These are phyloP conservation scores for Candida berthetii DNA, from an alignment of 805 yeast species.

Conservation along the genomic window DNA sequence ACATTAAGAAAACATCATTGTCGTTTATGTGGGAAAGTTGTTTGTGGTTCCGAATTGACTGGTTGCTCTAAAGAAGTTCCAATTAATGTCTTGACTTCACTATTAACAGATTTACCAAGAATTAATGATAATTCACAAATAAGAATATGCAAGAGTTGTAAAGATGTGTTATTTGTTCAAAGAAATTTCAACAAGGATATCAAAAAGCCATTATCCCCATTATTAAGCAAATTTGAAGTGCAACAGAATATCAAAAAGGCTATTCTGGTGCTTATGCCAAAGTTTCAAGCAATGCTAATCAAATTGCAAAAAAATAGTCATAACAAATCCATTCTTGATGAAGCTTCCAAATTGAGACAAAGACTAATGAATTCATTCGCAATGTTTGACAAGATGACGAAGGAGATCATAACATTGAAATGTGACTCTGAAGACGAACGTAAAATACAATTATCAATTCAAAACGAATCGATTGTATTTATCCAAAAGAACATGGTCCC, in stretches of 20 bases:
- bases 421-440: conserved; percentile 35
- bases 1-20: conserved; percentile 82
- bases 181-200: conserved; percentile 41
- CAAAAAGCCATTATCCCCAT: conserved; percentile 23
- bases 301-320: conserved; percentile 25
- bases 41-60: conserved; percentile 59
- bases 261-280: conserved; percentile 34
- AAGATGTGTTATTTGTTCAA: conserved; percentile 50
- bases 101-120: conserved; percentile 12
- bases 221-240: conserved; percentile 35
- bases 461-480: conserved; percentile 48
- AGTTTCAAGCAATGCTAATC: conserved; percentile 32
- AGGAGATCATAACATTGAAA: conserved; percentile 29
- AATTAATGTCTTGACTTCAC: conserved; percentile 19
- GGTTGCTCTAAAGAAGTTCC: conserved; percentile 77
- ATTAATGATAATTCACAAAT: conserved; percentile 26
- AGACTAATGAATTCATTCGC: conserved; percentile 43
- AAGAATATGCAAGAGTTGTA: conserved; percentile 69
- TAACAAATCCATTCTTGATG: conserved; percentile 22
- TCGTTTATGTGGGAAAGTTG: conserved; percentile 76
- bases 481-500: conserved; percentile 64
- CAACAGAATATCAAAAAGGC: conserved; percentile 30
- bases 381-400: conserved; percentile 43
- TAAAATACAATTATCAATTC: conserved; percentile 46
- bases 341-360: conserved; percentile 35